A percentile compares a stretch with the other conserved stretches of the same genome.
phyloP scores from a whole-genome alignment of 2,329 filamentous ascomycete genomes.

The Aspergillus ustus region DNA sequence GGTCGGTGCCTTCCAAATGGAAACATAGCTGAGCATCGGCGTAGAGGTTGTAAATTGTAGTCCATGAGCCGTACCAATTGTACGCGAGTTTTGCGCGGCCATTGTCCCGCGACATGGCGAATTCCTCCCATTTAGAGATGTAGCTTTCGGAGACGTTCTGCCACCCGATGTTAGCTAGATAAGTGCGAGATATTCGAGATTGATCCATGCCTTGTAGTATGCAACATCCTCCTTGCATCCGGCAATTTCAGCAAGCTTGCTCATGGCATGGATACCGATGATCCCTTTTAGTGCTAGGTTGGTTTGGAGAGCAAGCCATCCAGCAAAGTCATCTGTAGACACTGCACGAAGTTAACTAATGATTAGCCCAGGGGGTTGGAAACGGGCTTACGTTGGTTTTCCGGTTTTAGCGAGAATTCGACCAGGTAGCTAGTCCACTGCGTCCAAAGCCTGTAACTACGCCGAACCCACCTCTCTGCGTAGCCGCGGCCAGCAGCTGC shows the following conservation, averaged over 20 bases:
- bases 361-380: background rate
- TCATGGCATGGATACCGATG: constrained; percentile 79
- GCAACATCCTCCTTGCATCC: constrained; percentile 61
- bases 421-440: constrained; percentile 81
- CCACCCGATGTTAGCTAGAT: constrained; percentile 14
- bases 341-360: constrained; percentile 46
- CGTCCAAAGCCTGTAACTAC: constrained; percentile 73
- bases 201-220: constrained; percentile 56
- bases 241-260: constrained; percentile 67
- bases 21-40: constrained; percentile 81
- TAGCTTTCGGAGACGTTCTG: constrained; percentile 67
- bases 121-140: constrained; percentile 71
- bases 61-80: constrained; percentile 79
- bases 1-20: constrained; percentile 60
- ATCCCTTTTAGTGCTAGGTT: constrained; percentile 85
- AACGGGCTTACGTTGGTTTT: constrained; percentile 64
- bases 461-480: constrained; percentile 67
- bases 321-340: constrained; percentile 84
- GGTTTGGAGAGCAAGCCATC: constrained; percentile 76
- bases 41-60: constrained; percentile 84
- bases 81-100: constrained; percentile 80
- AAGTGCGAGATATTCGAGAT: background rate
- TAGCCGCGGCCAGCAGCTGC: constrained; percentile 58
- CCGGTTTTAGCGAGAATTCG: constrained; percentile 73
- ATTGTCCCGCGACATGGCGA: constrained; percentile 70